phyloP scores from a whole-genome alignment of 2,329 filamentous ascomycete genomes.

The Cercospora sp. region DNA sequence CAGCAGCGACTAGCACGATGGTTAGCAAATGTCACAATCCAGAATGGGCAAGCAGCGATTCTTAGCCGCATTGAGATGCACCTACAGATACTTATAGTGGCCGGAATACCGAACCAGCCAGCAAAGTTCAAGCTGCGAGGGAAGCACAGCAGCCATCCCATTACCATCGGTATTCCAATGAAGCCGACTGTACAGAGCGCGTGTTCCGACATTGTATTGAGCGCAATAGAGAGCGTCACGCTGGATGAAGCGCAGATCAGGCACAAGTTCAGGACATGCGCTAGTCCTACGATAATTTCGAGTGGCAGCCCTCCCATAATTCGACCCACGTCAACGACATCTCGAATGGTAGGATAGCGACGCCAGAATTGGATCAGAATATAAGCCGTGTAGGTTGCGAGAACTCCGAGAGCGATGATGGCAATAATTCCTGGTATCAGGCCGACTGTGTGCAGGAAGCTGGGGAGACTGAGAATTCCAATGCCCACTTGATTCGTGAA shows the following conservation, averaged over 20 bases:
- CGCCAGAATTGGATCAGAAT: slow-evolving; percentile 42
- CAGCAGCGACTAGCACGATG: neutral
- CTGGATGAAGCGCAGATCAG: slow-evolving; percentile 22
- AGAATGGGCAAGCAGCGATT: neutral
- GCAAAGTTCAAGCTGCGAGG: slow-evolving; percentile 23
- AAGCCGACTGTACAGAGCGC: slow-evolving; percentile 20
- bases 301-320: slow-evolving; percentile 38
- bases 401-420: slow-evolving; percentile 54
- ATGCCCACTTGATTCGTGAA: slow-evolving; percentile 20
- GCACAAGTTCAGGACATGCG: slow-evolving; percentile 22
- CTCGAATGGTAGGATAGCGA: slow-evolving; percentile 41
- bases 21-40: neutral
- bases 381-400: slow-evolving; percentile 51
- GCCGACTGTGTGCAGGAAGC: slow-evolving; percentile 54
- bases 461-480: slow-evolving; percentile 57
- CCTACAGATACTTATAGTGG: slow-evolving; percentile 52
- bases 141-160: slow-evolving; percentile 21
- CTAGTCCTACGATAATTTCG: slow-evolving; percentile 13
- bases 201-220: slow-evolving; percentile 20
- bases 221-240: slow-evolving; percentile 19
- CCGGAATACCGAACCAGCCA: slow-evolving; percentile 35
- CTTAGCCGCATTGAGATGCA: slow-evolving; percentile 54
- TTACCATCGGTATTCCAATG: slow-evolving; percentile 22
- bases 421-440: slow-evolving; percentile 55
- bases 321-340: slow-evolving; percentile 42